Evolutionary conservation across 2,329 filamentous ascomycete species (phyloP).

Genomic region (Stylonectria norvegica): DNA sequence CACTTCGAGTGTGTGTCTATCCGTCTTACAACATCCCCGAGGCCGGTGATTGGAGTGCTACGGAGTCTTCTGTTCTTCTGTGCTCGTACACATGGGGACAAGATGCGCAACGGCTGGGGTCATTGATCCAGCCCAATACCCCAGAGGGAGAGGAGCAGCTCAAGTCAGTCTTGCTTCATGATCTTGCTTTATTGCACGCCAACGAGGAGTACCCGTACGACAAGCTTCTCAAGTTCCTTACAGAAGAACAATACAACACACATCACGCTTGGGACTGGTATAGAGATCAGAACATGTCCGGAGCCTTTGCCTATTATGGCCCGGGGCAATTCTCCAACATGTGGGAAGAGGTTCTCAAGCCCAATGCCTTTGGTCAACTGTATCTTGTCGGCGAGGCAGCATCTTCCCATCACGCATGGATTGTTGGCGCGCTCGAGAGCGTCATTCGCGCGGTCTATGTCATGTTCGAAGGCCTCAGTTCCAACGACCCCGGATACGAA

Average conservation of each 20-base stretch:
- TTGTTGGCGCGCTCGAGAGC: conserved; percentile 20
- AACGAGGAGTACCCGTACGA: conserved; percentile 7
- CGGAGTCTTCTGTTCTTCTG: conserved; percentile 15
- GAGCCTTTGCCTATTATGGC: conserved; percentile 21
- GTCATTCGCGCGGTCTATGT: conserved; percentile 15
- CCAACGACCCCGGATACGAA: neutral
- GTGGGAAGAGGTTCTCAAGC: conserved; percentile 23
- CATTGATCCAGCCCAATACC: conserved; percentile 9
- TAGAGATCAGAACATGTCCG: conserved; percentile 19
- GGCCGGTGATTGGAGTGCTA: conserved; percentile 2
- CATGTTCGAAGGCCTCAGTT: conserved; percentile 9
- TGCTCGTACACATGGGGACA: conserved; percentile 22
- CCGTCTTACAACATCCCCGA: conserved; percentile 28
- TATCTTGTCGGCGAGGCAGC: conserved; percentile 21
- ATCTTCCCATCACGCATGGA: conserved; percentile 20
- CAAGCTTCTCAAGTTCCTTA: neutral
- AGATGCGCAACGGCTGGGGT: conserved; percentile 17
- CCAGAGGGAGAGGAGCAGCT: conserved; percentile 14
- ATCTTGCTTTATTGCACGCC: conserved; percentile 14
- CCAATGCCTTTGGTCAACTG: conserved; percentile 18
- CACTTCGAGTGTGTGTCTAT: conserved; percentile 31
- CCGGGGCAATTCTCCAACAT: conserved; percentile 20
- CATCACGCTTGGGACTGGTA: conserved; percentile 22
- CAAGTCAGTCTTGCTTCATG: conserved; percentile 8
- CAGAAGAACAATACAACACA: conserved; percentile 9